Base-by-base conservation (phyloP, 2,329 filamentous ascomycete species). In the Neonectria hederae region DNA sequence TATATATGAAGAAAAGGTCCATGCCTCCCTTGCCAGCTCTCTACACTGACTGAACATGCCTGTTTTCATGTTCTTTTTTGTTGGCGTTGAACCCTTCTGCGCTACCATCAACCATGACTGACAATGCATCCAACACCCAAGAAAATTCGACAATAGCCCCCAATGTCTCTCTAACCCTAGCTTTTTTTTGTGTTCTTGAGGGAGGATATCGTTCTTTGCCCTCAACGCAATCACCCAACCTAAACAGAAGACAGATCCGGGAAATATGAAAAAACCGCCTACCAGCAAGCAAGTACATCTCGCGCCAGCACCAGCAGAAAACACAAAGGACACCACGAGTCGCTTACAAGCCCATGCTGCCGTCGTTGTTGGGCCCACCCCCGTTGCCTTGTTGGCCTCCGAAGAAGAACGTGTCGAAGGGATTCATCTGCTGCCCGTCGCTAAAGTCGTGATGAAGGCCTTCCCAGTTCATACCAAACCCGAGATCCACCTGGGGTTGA, bases 321-420 rank as follows among this genome's bases (percentile, higher is more conserved):
- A 63, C 56, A 62, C 19, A 65, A 57, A 55, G 48, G 61, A 54
- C 49, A 62, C 30, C 40, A 28, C 32, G 21, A 49, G 43, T 55
- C 35, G 56, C 45, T 66, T 59, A 74, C 69, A 74, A 72, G 13
- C 75, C 76, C 30, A 72, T 72, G 6, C 76, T 74, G 17, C 67
- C 66, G 1, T 67, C 66, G 45, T 72, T 69, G 53, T 66, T 69
- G 3, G 66, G 59, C 21, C 68, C 69, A 28, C 45, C 56, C 9
- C 72, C 69, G 24, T 68, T 71, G 11, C 72, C 72, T 56, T 76
- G 76, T 68, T 84, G 84, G 0, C 84, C 85, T 1, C 89, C 89
- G 75, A 92, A 91, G 80, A 91, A 92, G 75, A 92, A 92, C 0
- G 88, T 88, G 73, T 92, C 90, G 77, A 93, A 92, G 0, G 90